Percentiles rank a stretch among this genome's conserved stretches.
Conservation (phyloP, 768 basidiomycete species). For the Solioccasus polychromus region DNA sequence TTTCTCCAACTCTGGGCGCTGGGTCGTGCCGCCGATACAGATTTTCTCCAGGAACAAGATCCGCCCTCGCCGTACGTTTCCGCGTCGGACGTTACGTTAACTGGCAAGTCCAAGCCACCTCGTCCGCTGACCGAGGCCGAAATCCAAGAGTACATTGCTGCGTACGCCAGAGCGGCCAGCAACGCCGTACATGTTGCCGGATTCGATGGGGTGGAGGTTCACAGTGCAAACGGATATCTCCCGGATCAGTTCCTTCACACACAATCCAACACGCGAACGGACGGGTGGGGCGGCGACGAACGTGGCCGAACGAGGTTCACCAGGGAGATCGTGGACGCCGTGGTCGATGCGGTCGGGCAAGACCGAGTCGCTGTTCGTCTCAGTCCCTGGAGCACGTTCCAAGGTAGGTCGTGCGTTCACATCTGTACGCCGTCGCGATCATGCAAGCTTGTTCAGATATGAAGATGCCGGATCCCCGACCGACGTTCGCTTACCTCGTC, state of each 20-base stretch:
- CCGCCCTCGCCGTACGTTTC: slow-evolving; percentile 34
- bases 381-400: slow-evolving; percentile 50
- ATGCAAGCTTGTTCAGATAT: slow-evolving; percentile 37
- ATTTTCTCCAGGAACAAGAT: slow-evolving; percentile 28
- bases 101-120: slow-evolving; percentile 12
- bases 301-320: slow-evolving; percentile 57
- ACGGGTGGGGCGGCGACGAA: slow-evolving; percentile 66
- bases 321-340: slow-evolving; percentile 51
- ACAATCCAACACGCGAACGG: slow-evolving; percentile 53
- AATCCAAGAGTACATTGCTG: slow-evolving; percentile 30
- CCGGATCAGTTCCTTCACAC: slow-evolving; percentile 63
- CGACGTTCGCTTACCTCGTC: slow-evolving; percentile 53
- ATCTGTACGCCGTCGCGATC: background rate
- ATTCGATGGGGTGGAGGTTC: slow-evolving; percentile 48
- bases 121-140: slow-evolving; percentile 27
- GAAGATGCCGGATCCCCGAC: slow-evolving; percentile 52
- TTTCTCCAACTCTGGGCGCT: slow-evolving; percentile 54
- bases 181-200: slow-evolving; percentile 37
- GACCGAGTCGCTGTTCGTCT: slow-evolving; percentile 54
- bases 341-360: slow-evolving; percentile 50
- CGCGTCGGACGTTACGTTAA: slow-evolving; percentile 30
- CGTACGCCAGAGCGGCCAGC: slow-evolving; percentile 31
- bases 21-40: slow-evolving; percentile 45
- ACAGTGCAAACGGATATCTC: slow-evolving; percentile 44
- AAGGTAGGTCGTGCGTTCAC: slow-evolving; percentile 26